Base-by-base conservation (phyloP, 1,284 basidiomycete species). In the Trichosporon inkin region DNA sequence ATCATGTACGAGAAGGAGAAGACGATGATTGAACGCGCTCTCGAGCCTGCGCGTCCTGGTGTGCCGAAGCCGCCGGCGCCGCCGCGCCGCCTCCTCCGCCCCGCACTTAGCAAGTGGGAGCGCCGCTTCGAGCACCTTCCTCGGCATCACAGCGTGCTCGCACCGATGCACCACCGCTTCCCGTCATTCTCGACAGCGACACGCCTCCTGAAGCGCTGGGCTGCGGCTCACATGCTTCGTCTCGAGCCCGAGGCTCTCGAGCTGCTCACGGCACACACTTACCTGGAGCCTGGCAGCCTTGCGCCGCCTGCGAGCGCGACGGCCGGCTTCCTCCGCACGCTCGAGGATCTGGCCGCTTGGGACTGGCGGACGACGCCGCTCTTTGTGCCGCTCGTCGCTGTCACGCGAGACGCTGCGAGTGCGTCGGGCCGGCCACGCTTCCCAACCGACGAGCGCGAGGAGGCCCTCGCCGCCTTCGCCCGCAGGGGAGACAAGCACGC, bases 1-100 rank as follows among this genome's bases (percentile, higher is more conserved):
- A 90, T 98, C 72, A 89, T 88, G 83, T 88, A 96, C 74, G 90
- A 96, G 63, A 84, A 92, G 41, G 94, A 97, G 77, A 83, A 84
- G 28, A 84, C 84, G 1, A 80, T 98, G 8, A 82, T 98, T 6
- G 87, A 94, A 69, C 83, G 87, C 11, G 81, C 90, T 20, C 64
- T 82, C 16, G 73, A 77, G 6, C 81, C 81, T 32, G 74, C 76
- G 32, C 67, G 70, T 6, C 71, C 71, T 3, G 58, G 56, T 10
- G 41, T 66, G 16, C 61, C 67, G 2, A 63, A 74, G 47, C 73
- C 74, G 52, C 78, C 68, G 6, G 69, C 67, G 32, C 73, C 77
- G 11, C 69, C 74, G 2, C 57, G 72, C 70, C 65, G 82, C 79
- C 65, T 81, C 75, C 58, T 82, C 0, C 67, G 84, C 10, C 83